These are phyloP conservation scores for Tulasnella sp. DNA, from an alignment of 768 basidiomycete genomes.

Conservation along the genomic window DNA sequence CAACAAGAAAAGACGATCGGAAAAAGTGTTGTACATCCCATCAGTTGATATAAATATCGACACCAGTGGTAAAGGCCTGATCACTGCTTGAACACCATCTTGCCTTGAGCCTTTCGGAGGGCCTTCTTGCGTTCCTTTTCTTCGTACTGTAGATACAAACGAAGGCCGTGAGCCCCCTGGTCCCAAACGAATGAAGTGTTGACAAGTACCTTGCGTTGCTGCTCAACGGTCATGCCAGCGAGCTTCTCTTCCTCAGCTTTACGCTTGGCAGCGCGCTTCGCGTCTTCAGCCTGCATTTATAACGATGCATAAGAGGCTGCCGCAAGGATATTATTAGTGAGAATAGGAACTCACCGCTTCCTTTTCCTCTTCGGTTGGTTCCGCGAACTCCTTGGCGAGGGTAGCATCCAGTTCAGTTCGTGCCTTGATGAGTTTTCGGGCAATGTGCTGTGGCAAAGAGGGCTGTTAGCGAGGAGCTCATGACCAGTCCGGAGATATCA, in stretches of 20 bases:
- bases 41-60: background rate
- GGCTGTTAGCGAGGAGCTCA: background rate
- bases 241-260: constrained; percentile 74
- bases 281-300: constrained; percentile 50
- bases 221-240: constrained; percentile 70
- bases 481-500: background rate
- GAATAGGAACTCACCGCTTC: constrained; percentile 58
- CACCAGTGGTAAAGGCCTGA: background rate
- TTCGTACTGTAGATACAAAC: constrained; percentile 51
- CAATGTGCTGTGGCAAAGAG: constrained; percentile 50
- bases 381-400: constrained; percentile 61
- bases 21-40: background rate
- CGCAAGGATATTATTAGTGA: background rate
- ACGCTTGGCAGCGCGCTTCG: constrained; percentile 71
- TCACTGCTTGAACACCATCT: constrained; percentile 28
- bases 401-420: constrained; percentile 72
- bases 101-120: constrained; percentile 56
- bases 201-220: constrained; percentile 73
- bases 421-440: constrained; percentile 69
- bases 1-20: background rate
- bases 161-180: background rate
- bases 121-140: constrained; percentile 78
- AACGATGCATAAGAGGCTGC: too few species aligned
- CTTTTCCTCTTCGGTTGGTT: constrained; percentile 61
- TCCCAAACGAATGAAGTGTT: background rate